A percentile compares a stretch with the other conserved stretches of the same genome.
Conservation (phyloP, 306 rosid species). For the Ochetophila trinervis region DNA sequence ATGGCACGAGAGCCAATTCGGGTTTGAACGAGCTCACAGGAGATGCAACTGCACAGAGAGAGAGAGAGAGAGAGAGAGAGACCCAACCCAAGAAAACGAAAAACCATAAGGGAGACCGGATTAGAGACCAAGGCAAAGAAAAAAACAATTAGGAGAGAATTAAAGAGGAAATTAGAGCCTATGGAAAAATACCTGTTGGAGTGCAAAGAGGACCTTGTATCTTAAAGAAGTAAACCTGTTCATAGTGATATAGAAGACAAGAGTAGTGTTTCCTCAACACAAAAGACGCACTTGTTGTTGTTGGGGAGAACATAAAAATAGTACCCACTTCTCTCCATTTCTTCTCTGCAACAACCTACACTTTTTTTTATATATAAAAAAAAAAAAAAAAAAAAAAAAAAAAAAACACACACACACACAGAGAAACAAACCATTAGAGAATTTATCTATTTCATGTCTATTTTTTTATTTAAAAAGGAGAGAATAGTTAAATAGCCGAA, state of each 20-base stretch:
- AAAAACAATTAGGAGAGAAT: neutral
- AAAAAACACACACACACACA: no score
- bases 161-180: neutral
- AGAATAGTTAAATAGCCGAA: slow-evolving; percentile 13
- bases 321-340: slow-evolving; percentile 99
- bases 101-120: neutral
- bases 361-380: neutral
- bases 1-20: slow-evolving; percentile 69
- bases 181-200: slow-evolving; percentile 50
- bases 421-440: neutral
- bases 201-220: slow-evolving; percentile 55
- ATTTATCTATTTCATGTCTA: neutral
- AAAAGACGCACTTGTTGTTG: slow-evolving; percentile 92
- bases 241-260: slow-evolving; percentile 80
- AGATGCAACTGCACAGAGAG: slow-evolving; percentile 42
- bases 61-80: neutral
- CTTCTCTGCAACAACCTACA: slow-evolving; percentile 89
- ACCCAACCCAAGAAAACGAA: slow-evolving; percentile 2
- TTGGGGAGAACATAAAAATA: slow-evolving; percentile 73
- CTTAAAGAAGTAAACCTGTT: slow-evolving; percentile 76
- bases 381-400: neutral
- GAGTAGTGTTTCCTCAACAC: slow-evolving; percentile 81
- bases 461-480: neutral
- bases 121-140: neutral
- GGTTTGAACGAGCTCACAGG: slow-evolving; percentile 48